phyloP scores from a whole-genome alignment of 805 yeast species.

The Saccharomycopsis sp. region DNA sequence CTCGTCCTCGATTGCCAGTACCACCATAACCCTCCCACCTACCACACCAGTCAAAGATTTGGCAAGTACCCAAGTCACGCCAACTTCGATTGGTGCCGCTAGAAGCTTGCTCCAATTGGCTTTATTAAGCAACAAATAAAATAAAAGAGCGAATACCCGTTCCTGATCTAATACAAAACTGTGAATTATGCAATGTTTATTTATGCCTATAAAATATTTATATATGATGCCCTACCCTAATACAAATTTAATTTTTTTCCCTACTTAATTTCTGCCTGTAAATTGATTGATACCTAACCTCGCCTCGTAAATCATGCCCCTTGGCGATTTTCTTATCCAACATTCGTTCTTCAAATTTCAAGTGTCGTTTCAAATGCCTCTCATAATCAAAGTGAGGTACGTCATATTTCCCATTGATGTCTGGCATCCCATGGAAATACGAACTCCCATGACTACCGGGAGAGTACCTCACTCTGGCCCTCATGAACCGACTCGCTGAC shows the following conservation, averaged over 20 bases:
- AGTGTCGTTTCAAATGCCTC: conserved; percentile 34
- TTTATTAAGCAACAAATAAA: neutral
- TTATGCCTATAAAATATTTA: too few relatives aligned
- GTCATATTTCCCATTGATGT: conserved; percentile 29
- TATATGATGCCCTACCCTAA: neutral
- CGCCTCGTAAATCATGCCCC: conserved; percentile 7
- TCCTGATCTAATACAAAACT: neutral
- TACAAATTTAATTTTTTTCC: neutral
- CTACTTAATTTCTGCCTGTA: conserved; percentile 8
- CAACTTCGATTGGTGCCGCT: conserved; percentile 9
- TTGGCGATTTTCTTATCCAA: conserved; percentile 27
- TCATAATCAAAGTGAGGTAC: conserved; percentile 43
- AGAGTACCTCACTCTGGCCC: conserved; percentile 22
- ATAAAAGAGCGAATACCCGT: neutral
- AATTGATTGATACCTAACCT: conserved; percentile 16
- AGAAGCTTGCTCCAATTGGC: conserved; percentile 6
- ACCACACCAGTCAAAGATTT: neutral
- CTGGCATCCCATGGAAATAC: conserved; percentile 34
- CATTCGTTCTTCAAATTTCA: conserved; percentile 39
- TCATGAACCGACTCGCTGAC: conserved; percentile 16
- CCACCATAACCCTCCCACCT: neutral
- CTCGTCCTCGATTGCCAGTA: neutral
- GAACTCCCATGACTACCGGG: conserved; percentile 20
- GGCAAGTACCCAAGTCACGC: neutral
- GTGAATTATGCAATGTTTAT: neutral